Percentiles rank a stretch among this genome's conserved stretches.
phyloP scores from a whole-genome alignment of 139 green algal species.

The Picochlorum sp. region DNA sequence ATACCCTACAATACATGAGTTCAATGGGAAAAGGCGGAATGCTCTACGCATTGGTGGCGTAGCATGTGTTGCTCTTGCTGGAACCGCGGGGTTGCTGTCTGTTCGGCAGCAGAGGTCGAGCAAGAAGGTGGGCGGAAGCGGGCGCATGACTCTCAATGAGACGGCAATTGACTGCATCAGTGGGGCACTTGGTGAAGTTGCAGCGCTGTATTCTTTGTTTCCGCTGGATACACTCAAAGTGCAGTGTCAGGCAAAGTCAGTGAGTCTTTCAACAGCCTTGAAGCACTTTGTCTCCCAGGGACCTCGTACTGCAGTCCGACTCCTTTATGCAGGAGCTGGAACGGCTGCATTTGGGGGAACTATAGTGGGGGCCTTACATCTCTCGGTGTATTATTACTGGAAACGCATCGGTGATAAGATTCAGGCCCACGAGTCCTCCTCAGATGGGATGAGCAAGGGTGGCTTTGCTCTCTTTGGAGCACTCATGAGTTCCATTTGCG shows the following conservation, averaged over 20 bases:
- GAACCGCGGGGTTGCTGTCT: no score
- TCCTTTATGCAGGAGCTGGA: constrained; percentile 42
- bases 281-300: constrained; percentile 15
- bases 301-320: not conserved
- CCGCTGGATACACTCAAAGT: constrained; percentile 66
- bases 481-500: constrained; percentile 9
- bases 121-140: not conserved
- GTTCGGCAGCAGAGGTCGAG: no score
- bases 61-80: no score
- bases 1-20: no score
- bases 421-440: not conserved
- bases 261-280: constrained; percentile 25
- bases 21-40: no score
- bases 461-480: constrained; percentile 7
- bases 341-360: constrained; percentile 38
- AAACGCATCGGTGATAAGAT: constrained; percentile 11
- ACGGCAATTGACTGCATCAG: constrained; percentile 41
- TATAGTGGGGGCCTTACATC: constrained; percentile 48
- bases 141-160: not conserved
- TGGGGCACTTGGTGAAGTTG: constrained; percentile 50
- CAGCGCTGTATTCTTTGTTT: constrained; percentile 47
- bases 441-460: no score
- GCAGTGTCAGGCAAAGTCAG: constrained; percentile 42
- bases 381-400: constrained; percentile 31
- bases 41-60: no score